Evolutionary conservation across 768 basidiomycete species (phyloP), one percentile per base, ranked within the genome.

Genomic region (Hericium alpestre): DNA sequence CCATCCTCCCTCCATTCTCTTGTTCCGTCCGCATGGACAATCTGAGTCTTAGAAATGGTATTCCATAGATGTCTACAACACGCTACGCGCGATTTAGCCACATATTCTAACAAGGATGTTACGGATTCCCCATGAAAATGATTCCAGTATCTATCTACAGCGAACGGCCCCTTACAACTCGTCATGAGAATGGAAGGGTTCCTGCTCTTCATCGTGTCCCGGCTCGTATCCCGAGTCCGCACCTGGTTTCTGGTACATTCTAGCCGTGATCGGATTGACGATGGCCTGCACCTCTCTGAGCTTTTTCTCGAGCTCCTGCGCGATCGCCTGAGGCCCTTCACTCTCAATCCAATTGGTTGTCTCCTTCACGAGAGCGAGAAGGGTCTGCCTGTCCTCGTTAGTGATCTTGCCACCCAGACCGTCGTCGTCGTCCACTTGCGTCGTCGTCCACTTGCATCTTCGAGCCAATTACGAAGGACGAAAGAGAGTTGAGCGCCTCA

Each of bases 251-350:
- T 60, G 63, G 59, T 71, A 72, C 38, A 76, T 60, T 68, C 76
- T 76, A 57, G 71, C 65, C n/a, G 76, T 74, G 67, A 79, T 77
- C 58, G 79, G 78, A 61, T 71, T 65, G 48, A 74, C 68, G 51
- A 70, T 59, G 18, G 69, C 65, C 63, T 74, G 74, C 40, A 76
- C 62, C 56, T 69, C 69, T 41, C 59, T 48, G 64, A 93, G 74
- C 77, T 93, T 91, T 78, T 96, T 94, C 69, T 97, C 93, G 22
- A 93, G 74, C 57, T 95, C 92, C 68, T 95, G 93, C 47, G 85
- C 84, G 38, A 78, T 78, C 20, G 94, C 94, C 9, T 74, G 74
- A 39, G 79, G 73, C 16, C 87, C 87, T 64, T 92, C 81, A 66
- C 87, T 83, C 50, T 98, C 94, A 55, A 95, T 81, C 93, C 93